A percentile compares a stretch with the other conserved stretches of the same genome.
Conservation (phyloP, 768 basidiomycete species). For the Kwoniella sp. region DNA sequence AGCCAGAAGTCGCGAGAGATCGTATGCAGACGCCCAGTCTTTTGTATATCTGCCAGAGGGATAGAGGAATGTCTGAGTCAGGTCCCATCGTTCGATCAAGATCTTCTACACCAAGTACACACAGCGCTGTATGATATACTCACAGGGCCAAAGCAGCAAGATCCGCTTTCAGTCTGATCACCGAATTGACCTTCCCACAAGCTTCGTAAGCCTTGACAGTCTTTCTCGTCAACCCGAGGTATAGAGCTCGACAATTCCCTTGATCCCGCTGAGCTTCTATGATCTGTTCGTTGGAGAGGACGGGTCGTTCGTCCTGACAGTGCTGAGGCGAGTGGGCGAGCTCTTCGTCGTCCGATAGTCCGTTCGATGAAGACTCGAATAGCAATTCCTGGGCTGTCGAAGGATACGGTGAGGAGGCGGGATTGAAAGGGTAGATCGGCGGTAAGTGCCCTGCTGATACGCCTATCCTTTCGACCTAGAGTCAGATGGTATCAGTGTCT, state of each 20-base stretch:
- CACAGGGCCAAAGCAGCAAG: slow-evolving; percentile 88
- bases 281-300: slow-evolving; percentile 64
- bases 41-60: slow-evolving; percentile 20
- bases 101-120: no score
- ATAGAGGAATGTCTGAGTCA: no score
- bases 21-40: slow-evolving; percentile 39
- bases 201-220: slow-evolving; percentile 82
- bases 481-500: no score
- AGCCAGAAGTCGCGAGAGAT: slow-evolving; percentile 35
- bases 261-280: slow-evolving; percentile 63
- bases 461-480: slow-evolving; percentile 82
- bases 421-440: slow-evolving; percentile 69
- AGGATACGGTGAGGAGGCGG: slow-evolving; percentile 42
- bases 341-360: slow-evolving; percentile 34
- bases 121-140: slow-evolving; percentile 50
- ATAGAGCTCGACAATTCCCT: slow-evolving; percentile 75
- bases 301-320: slow-evolving; percentile 33
- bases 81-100: no score
- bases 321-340: slow-evolving; percentile 13
- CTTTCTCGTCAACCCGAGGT: slow-evolving; percentile 72
- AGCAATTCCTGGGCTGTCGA: slow-evolving; percentile 35
- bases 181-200: slow-evolving; percentile 81
- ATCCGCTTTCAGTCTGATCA: slow-evolving; percentile 78
- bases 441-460: slow-evolving; percentile 74
- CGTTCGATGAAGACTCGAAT: slow-evolving; percentile 40